Percentiles rank a stretch among this genome's conserved stretches.
phyloP scores from a whole-genome alignment of 768 basidiomycete species.

The Kwoniella sp. region DNA sequence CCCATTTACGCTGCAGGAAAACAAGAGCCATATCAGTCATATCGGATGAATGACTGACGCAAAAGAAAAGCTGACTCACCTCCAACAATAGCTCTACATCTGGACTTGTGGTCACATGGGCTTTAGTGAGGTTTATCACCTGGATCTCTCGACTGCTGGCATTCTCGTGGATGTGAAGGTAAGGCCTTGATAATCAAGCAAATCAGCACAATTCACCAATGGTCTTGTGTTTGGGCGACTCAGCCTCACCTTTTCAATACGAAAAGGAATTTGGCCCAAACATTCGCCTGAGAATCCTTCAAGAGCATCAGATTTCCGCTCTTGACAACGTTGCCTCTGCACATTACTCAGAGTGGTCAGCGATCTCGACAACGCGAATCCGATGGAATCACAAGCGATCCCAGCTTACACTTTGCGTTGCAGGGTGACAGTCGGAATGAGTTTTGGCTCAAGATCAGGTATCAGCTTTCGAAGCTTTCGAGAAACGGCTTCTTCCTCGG shows the following conservation, averaged over 20 bases:
- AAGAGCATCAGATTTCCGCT: constrained; percentile 80
- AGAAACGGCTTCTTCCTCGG: constrained; percentile 62
- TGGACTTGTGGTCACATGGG: constrained; percentile 80
- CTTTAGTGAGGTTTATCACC: constrained; percentile 73
- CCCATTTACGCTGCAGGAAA: constrained; percentile 68
- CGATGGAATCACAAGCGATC: too few relatives aligned
- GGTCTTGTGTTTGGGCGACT: neutral
- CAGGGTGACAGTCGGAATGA: constrained; percentile 58
- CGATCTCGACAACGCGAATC: too few relatives aligned
- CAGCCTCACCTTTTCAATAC: constrained; percentile 72
- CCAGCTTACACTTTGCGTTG: constrained; percentile 68
- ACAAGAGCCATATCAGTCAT: neutral
- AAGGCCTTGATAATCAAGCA: constrained; percentile 65
- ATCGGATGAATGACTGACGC: neutral
- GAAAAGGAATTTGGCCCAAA: constrained; percentile 84
- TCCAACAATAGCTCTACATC: constrained; percentile 85
- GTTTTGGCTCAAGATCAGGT: constrained; percentile 45
- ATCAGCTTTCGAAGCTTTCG: constrained; percentile 28
- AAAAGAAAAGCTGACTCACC: constrained; percentile 63
- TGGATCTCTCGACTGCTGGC: constrained; percentile 80
- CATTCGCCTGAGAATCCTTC: constrained; percentile 73
- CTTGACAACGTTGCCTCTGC: constrained; percentile 78
- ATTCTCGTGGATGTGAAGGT: constrained; percentile 81
- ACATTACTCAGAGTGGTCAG: neutral
- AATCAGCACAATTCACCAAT: neutral